Percentiles rank a stretch among this genome's conserved stretches.
Evolutionary conservation across 306 rosid genomes (phyloP).

Genomic region (Prinsepia uniflora): DNA sequence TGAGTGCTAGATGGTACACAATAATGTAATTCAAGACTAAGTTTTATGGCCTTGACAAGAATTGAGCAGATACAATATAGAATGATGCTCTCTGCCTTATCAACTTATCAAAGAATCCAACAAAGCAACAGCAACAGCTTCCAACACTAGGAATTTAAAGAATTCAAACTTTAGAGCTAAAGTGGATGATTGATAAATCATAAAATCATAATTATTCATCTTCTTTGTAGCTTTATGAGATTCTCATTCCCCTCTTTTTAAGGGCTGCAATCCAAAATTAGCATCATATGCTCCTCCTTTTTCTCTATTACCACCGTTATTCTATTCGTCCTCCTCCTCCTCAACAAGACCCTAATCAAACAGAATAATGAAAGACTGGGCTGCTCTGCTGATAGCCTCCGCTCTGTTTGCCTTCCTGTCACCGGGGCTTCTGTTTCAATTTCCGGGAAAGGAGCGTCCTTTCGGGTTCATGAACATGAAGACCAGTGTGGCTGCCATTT

Average conservation of each 20-base stretch:
- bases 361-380: slow-evolving; percentile 66
- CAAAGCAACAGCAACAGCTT: not conserved
- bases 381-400: slow-evolving; percentile 73
- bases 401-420: slow-evolving; percentile 69
- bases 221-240: slow-evolving; percentile 38
- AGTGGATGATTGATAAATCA: slow-evolving; percentile 19
- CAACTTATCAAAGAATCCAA: slow-evolving; percentile 15
- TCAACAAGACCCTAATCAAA: not conserved
- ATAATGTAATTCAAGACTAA: not conserved
- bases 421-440: slow-evolving; percentile 80
- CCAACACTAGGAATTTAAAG: not conserved
- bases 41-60: slow-evolving; percentile 23
- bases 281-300: slow-evolving; percentile 2
- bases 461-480: slow-evolving; percentile 76
- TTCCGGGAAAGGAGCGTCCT: slow-evolving; percentile 72
- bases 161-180: not conserved
- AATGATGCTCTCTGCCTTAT: slow-evolving; percentile 45
- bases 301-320: not conserved
- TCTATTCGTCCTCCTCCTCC: slow-evolving; percentile 8
- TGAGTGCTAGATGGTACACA: not conserved
- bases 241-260: slow-evolving; percentile 40
- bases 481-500: slow-evolving; percentile 73
- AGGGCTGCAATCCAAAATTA: slow-evolving; percentile 2
- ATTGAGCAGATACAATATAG: slow-evolving; percentile 27
- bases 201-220: slow-evolving; percentile 11